Evolutionary conservation across 352 stramenopile genomes (phyloP).

Genomic region (Pythium sp.): DNA sequence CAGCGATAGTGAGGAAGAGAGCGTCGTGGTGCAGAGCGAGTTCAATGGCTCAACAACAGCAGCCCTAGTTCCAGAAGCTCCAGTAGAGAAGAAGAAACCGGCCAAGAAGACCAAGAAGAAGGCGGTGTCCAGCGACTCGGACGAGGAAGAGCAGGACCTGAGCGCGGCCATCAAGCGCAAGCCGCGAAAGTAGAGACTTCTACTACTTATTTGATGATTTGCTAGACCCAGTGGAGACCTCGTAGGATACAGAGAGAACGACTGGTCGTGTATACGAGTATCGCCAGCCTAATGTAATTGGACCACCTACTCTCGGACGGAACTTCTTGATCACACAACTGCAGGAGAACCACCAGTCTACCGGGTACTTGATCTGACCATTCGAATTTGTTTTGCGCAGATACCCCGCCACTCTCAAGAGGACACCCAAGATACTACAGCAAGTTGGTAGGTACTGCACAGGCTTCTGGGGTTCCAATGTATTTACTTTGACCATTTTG

Average conservation of each 20-base stretch:
- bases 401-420: too few relatives aligned
- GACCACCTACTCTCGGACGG: background rate
- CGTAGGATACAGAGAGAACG: background rate
- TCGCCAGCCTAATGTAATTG: background rate
- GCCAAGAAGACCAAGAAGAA: conserved; percentile 50
- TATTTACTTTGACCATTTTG: background rate
- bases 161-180: conserved; percentile 78
- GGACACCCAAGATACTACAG: too few relatives aligned
- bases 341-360: too few relatives aligned
- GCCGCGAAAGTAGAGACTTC: conserved; percentile 14
- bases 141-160: conserved; percentile 59
- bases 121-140: conserved; percentile 37
- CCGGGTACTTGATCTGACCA: too few relatives aligned
- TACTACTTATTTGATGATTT: conserved; percentile 4
- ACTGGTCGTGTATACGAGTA: background rate
- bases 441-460: too few relatives aligned
- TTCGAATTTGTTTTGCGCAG: too few relatives aligned
- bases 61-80: conserved; percentile 12
- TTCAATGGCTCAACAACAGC: conserved; percentile 26
- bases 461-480: background rate
- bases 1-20: conserved; percentile 71
- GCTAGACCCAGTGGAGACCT: conserved; percentile 3
- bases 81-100: conserved; percentile 15
- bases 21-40: conserved; percentile 72
- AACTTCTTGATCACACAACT: too few relatives aligned